These are phyloP conservation scores for Halenospora varia DNA, from an alignment of 495 filamentous ascomycete genomes.

Conservation along the genomic window DNA sequence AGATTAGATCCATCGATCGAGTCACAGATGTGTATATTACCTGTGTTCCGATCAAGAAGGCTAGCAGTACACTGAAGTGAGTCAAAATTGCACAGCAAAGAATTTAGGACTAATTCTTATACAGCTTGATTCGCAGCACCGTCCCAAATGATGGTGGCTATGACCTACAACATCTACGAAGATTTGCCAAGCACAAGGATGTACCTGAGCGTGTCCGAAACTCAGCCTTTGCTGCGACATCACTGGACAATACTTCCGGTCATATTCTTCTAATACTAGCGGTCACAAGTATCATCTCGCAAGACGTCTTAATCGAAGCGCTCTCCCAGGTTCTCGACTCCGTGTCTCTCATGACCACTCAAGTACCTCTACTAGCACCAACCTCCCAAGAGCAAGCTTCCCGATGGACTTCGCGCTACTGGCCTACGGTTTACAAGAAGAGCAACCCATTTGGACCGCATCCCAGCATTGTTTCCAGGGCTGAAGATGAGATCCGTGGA, in stretches of 20 bases:
- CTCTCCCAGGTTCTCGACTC: constrained; percentile 31
- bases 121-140: constrained; percentile 40
- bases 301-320: constrained; percentile 40
- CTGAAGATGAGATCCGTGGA: constrained; percentile 52
- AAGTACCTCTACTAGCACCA: constrained; percentile 72
- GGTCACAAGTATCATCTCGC: constrained; percentile 29
- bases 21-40: constrained; percentile 48
- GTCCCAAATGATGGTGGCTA: constrained; percentile 54
- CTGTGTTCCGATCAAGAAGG: constrained; percentile 45
- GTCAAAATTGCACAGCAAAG: constrained; percentile 20
- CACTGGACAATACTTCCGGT: constrained; percentile 36
- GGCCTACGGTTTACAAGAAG: constrained; percentile 86
- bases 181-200: constrained; percentile 68
- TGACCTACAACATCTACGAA: constrained; percentile 72
- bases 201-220: constrained; percentile 43
- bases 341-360: constrained; percentile 44
- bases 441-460: constrained; percentile 75
- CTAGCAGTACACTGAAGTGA: constrained; percentile 49
- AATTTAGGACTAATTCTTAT: not conserved
- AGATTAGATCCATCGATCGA: constrained; percentile 42
- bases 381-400: constrained; percentile 70
- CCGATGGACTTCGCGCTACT: constrained; percentile 70
- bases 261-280: constrained; percentile 30
- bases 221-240: constrained; percentile 7
- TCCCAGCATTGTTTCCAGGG: constrained; percentile 52